These are phyloP conservation scores for Saturnispora saitoi DNA, from an alignment of 805 yeast species.

Conservation along the genomic window DNA sequence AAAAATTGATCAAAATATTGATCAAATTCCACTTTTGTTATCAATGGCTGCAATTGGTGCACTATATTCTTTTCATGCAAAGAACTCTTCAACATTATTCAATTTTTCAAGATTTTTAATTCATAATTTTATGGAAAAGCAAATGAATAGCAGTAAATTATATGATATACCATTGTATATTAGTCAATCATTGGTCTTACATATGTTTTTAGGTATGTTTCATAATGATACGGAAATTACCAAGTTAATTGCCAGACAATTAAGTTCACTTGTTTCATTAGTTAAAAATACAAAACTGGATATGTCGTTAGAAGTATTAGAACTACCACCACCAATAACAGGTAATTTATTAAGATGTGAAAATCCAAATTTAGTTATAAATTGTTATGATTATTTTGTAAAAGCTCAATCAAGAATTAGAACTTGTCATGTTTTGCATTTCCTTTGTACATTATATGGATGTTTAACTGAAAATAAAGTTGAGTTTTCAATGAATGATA, in stretches of 20 bases:
- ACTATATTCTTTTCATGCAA: conserved; percentile 68
- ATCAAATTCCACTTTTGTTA: conserved; percentile 56
- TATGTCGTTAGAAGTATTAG: conserved; percentile 39
- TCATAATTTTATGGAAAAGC: conserved; percentile 53
- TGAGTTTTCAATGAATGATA: conserved; percentile 33
- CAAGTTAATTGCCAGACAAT: conserved; percentile 42
- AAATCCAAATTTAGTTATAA: conserved; percentile 26
- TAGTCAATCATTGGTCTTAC: conserved; percentile 47
- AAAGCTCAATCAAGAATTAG: conserved; percentile 48
- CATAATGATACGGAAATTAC: conserved; percentile 44
- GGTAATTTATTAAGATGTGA: conserved; percentile 14
- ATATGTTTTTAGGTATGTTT: conserved; percentile 48
- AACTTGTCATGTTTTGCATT: conserved; percentile 43
- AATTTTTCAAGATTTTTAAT: conserved; percentile 59
- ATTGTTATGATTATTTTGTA: conserved; percentile 42
- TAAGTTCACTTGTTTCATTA: conserved; percentile 45
- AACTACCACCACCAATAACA: conserved; percentile 33
- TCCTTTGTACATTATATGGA: conserved; percentile 40
- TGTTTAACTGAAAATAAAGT: conserved; percentile 35
- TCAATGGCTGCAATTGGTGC: conserved; percentile 90
- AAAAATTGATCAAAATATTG: conserved; percentile 37
- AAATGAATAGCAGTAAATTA: conserved; percentile 36
- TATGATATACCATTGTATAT: conserved; percentile 50
- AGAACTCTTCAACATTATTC: conserved; percentile 63
- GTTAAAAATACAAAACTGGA: conserved; percentile 45